Conservation (phyloP, 768 basidiomycete genomes). For the Tylopilus vinaceipallidus region DNA sequence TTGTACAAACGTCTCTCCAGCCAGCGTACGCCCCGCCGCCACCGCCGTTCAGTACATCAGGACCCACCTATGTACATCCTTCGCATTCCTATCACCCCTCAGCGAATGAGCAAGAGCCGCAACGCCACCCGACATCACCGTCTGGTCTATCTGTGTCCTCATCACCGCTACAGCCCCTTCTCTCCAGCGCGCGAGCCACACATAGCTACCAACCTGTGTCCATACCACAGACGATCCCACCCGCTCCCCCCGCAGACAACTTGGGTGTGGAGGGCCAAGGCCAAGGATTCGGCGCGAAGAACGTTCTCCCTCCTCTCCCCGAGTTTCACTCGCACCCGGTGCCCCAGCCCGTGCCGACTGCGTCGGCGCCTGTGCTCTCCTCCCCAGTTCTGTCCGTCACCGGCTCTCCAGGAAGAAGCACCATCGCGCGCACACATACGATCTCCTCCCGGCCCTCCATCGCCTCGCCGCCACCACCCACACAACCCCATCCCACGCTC, state of each 20-base stretch:
- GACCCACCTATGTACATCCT: conserved; percentile 16
- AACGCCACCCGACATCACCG: conserved; percentile 13
- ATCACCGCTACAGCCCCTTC: conserved; percentile 13
- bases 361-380: conserved; percentile 14
- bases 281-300: conserved; percentile 8
- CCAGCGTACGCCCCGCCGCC: conserved; percentile 27
- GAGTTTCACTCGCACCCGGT: conserved; percentile 20
- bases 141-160: conserved; percentile 2
- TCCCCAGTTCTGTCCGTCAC: conserved; percentile 18
- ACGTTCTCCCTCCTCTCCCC: background rate
- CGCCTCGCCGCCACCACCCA: conserved; percentile 9
- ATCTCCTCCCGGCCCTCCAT: conserved; percentile 22
- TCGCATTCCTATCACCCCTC: conserved; percentile 11
- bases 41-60: conserved; percentile 13
- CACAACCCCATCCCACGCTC: conserved; percentile 19
- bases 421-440: conserved; percentile 30
- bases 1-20: conserved; percentile 28
- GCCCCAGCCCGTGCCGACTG: conserved; percentile 14
- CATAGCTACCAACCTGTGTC: conserved; percentile 23
- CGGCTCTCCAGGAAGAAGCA: conserved; percentile 15
- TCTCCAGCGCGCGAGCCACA: conserved; percentile 8
- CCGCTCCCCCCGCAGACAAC: conserved; percentile 3
- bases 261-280: conserved; percentile 14
- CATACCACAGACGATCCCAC: conserved; percentile 13
- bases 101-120: conserved; percentile 11